Evolutionary conservation across 306 rosid species (phyloP).

Genomic region (peach (Prunus persica)): Prunus_persica_NCBIv2 NC_034016.1:18905501-18906000

Average conservation of each 20-base stretch:
- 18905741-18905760: background rate
- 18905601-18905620: too few relatives aligned
- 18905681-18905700: too few relatives aligned
- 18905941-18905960: background rate
- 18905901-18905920: background rate
- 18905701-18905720: too few relatives aligned
- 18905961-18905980: background rate
- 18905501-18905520: fast-evolving
- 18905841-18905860: background rate
- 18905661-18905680: too few relatives aligned
- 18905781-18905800: background rate
- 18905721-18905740: too few relatives aligned
- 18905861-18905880: background rate
- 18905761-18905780: too few relatives aligned
- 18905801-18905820: background rate
- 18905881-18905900: background rate
- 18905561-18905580: too few relatives aligned
- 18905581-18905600: too few relatives aligned
- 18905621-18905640: too few relatives aligned
- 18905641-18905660: too few relatives aligned
- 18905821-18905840: background rate
- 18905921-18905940: background rate
- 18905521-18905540: too few relatives aligned
- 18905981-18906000: background rate
- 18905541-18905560: too few relatives aligned